Evolutionary conservation across 306 rosid species (phyloP).

Genomic region (Casuarina cunninghamiana): DNA sequence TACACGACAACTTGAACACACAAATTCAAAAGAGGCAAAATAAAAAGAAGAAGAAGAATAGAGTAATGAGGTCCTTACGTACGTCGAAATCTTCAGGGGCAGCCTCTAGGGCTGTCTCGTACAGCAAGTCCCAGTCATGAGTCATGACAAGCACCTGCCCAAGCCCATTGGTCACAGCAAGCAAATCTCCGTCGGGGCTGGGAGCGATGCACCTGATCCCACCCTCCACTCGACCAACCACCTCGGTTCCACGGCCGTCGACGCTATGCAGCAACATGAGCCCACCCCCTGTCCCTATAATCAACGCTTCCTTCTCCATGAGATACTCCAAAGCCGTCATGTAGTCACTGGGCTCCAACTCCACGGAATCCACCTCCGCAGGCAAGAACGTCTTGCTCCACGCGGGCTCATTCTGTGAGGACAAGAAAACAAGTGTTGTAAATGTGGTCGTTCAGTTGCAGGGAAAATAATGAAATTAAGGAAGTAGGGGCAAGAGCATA

Average conservation of each 20-base stretch:
- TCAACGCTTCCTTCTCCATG: conserved; percentile 91
- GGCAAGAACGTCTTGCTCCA: conserved; percentile 47
- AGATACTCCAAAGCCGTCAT: conserved; percentile 78
- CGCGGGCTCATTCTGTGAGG: conserved; percentile 50
- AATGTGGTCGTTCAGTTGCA: neutral
- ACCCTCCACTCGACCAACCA: conserved; percentile 85
- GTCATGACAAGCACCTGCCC: conserved; percentile 81
- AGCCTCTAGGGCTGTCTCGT: conserved; percentile 62
- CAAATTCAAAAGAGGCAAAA: neutral
- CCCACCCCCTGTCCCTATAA: conserved; percentile 73
- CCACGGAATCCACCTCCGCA: conserved; percentile 46
- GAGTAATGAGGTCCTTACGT: conserved; percentile 62
- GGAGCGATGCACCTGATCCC: conserved; percentile 75
- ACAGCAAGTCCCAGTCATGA: conserved; percentile 89
- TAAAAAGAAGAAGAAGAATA: neutral
- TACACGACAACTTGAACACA: neutral
- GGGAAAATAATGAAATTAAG: neutral
- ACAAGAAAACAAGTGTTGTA: neutral
- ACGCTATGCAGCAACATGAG: conserved; percentile 61
- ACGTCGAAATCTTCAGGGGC: conserved; percentile 51
- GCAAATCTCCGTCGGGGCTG: conserved; percentile 91
- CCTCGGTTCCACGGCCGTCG: conserved; percentile 48
- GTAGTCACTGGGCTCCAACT: conserved; percentile 60
- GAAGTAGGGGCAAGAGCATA: conserved; percentile 13
- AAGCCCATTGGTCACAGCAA: conserved; percentile 55